These are phyloP conservation scores for Nemania sp. DNA, from an alignment of 2,329 filamentous ascomycete species.

Conservation along the genomic window DNA sequence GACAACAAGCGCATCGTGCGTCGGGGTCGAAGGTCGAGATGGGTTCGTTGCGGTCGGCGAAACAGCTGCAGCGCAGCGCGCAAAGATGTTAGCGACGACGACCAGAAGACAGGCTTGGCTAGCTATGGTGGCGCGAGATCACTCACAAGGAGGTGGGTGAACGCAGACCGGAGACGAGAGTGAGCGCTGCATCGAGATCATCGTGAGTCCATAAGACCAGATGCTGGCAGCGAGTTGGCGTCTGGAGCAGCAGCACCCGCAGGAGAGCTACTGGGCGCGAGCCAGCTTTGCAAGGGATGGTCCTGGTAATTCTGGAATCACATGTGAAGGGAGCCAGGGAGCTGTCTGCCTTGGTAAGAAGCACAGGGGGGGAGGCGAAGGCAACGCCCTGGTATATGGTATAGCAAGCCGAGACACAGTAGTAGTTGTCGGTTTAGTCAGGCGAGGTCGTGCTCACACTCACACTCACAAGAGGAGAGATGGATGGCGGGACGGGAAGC, in stretches of 20 bases:
- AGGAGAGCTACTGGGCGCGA: constrained; percentile 32
- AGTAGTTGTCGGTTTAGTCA: constrained; percentile 10
- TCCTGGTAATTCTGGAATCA: constrained; percentile 8
- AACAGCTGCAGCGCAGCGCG: constrained; percentile 46
- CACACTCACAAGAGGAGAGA: not conserved
- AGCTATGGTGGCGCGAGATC: constrained; percentile 15
- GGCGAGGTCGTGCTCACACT: constrained; percentile 18
- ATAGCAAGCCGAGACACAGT: constrained; percentile 1
- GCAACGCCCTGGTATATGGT: constrained; percentile 1
- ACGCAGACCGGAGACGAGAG: constrained; percentile 64
- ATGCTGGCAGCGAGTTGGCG: constrained; percentile 39
- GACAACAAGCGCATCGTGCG: constrained; percentile 55
- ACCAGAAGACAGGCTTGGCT: constrained; percentile 4
- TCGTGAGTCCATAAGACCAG: constrained; percentile 53
- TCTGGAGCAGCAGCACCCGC: constrained; percentile 37
- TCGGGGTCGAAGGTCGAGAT: constrained; percentile 58
- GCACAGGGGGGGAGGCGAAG: not conserved
- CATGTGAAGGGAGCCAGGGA: constrained; percentile 8
- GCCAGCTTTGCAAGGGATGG: constrained; percentile 27
- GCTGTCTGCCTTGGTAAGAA: constrained; percentile 3
- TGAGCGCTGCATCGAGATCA: constrained; percentile 66
- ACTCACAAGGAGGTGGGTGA: constrained; percentile 64
- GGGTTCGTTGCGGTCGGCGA: constrained; percentile 56
- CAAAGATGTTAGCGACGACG: constrained; percentile 29
- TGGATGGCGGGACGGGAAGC: constrained; percentile 12